Evolutionary conservation across 148 eudicot species (phyloP).

Genomic region (Rhododendron simsii): DNA sequence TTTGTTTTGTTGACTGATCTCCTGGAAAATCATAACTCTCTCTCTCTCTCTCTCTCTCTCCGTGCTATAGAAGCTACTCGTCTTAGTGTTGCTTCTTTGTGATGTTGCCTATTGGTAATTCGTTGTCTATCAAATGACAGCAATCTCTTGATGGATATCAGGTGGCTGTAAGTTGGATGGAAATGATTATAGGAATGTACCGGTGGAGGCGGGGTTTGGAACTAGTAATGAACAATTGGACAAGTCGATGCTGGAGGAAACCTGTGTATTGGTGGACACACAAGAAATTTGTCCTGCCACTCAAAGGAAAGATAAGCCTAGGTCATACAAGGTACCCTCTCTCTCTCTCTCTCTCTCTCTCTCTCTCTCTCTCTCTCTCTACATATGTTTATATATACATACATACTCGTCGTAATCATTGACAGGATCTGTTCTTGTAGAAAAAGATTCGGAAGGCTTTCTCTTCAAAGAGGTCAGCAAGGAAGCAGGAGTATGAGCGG

Average conservation of each 20-base stretch:
- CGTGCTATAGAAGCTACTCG: background rate
- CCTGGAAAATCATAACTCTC: background rate
- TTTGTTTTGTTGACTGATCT: background rate
- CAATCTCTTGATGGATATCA: conserved; percentile 17
- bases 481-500: conserved; percentile 32
- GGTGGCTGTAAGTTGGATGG: conserved; percentile 18
- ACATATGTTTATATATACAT: background rate
- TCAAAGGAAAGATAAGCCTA: conserved; percentile 15
- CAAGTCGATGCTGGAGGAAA: conserved; percentile 21
- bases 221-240: conserved; percentile 10
- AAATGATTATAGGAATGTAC: conserved; percentile 19
- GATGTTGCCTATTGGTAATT: background rate
- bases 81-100: background rate
- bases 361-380: conserved; percentile 4
- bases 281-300: conserved; percentile 11
- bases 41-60: background rate
- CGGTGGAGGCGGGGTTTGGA: conserved; percentile 8
- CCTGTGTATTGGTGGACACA: conserved; percentile 39
- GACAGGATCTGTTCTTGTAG: conserved; percentile 16
- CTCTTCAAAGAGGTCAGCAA: conserved; percentile 28
- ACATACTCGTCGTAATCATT: background rate
- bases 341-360: conserved; percentile 6
- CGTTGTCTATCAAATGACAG: background rate
- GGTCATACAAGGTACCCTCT: conserved; percentile 42
- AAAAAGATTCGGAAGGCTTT: conserved; percentile 39